phyloP scores from a whole-genome alignment of 1,139 yeast genomes.

The Lodderomyces metapsilosis region DNA sequence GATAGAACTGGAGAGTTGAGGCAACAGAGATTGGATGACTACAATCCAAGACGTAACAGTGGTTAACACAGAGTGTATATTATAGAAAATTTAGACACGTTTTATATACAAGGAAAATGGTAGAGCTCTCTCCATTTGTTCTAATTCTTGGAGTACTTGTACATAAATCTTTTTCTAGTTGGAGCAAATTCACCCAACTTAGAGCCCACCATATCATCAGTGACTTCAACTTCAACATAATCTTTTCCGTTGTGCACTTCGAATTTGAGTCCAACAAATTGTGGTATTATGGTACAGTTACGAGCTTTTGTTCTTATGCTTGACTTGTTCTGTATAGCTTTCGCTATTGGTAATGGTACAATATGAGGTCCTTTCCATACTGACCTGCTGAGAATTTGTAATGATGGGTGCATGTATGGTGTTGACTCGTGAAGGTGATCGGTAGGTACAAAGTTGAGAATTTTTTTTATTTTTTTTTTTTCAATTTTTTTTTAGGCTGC shows the following conservation, averaged over 20 bases:
- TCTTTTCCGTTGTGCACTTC: constrained; percentile 96
- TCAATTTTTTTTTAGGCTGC: not conserved
- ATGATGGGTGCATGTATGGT: constrained; percentile 54
- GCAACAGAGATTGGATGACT: constrained; percentile 65
- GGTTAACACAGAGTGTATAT: constrained; percentile 4
- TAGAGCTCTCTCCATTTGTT: too few species aligned
- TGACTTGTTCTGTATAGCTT: constrained; percentile 75
- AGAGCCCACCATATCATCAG: constrained; percentile 97
- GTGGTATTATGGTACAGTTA: constrained; percentile 90
- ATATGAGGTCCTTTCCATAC: constrained; percentile 95
- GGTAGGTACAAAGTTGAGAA: not conserved
- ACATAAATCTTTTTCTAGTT: constrained; percentile 83
- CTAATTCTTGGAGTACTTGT: constrained; percentile 68
- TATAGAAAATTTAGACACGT: not conserved
- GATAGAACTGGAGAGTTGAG: constrained; percentile 84
- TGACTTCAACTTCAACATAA: constrained; percentile 81
- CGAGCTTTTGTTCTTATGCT: constrained; percentile 95
- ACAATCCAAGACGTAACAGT: constrained; percentile 30
- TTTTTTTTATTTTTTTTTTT: constrained; percentile 1
- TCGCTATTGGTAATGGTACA: constrained; percentile 87
- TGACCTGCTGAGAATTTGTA: constrained; percentile 55
- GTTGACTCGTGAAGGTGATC: not conserved
- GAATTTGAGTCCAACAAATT: constrained; percentile 89
- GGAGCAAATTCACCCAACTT: constrained; percentile 95
- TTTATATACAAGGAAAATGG: constrained; percentile 1